Evolutionary conservation across 2,329 filamentous ascomycete species (phyloP).

Genomic region (Trichoderma polysporum): DNA sequence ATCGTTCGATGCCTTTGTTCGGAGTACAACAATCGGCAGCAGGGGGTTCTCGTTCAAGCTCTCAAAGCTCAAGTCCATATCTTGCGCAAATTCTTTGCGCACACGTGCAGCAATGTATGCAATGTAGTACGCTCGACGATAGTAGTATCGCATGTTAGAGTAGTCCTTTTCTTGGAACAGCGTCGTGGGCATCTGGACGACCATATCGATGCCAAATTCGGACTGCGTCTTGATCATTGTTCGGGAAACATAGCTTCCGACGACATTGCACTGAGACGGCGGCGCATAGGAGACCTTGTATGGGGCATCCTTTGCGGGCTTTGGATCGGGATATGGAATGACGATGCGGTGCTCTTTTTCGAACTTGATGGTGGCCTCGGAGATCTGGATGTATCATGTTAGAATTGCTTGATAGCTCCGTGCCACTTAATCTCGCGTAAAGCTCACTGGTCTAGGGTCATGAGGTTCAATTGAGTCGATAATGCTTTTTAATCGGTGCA

Average conservation of each 20-base stretch:
- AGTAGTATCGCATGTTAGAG: slow-evolving; percentile 88
- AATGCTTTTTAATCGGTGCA: slow-evolving; percentile 53
- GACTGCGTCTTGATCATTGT: slow-evolving; percentile 67
- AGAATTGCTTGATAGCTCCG: not conserved
- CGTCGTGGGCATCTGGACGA: slow-evolving; percentile 76
- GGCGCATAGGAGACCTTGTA: slow-evolving; percentile 79
- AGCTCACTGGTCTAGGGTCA: slow-evolving; percentile 50
- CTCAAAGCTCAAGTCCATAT: slow-evolving; percentile 62
- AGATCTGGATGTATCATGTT: slow-evolving; percentile 49
- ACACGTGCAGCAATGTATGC: slow-evolving; percentile 75
- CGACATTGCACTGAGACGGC: slow-evolving; percentile 78
- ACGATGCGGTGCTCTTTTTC: slow-evolving; percentile 65
- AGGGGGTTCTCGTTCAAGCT: slow-evolving; percentile 72
- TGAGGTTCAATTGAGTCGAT: slow-evolving; percentile 53
- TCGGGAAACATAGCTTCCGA: slow-evolving; percentile 80
- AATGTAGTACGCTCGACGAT: slow-evolving; percentile 89
- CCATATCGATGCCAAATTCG: slow-evolving; percentile 70
- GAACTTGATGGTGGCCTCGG: slow-evolving; percentile 65
- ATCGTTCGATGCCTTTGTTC: slow-evolving; percentile 33
- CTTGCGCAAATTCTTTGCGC: slow-evolving; percentile 53
- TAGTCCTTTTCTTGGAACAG: slow-evolving; percentile 95
- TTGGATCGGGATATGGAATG: slow-evolving; percentile 85
- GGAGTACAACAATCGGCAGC: slow-evolving; percentile 63
- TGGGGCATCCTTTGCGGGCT: slow-evolving; percentile 70
- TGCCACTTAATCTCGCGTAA: not conserved